Evolutionary conservation across 495 filamentous ascomycete species (phyloP).

Genomic region (Hypoxylon fuscum): DNA sequence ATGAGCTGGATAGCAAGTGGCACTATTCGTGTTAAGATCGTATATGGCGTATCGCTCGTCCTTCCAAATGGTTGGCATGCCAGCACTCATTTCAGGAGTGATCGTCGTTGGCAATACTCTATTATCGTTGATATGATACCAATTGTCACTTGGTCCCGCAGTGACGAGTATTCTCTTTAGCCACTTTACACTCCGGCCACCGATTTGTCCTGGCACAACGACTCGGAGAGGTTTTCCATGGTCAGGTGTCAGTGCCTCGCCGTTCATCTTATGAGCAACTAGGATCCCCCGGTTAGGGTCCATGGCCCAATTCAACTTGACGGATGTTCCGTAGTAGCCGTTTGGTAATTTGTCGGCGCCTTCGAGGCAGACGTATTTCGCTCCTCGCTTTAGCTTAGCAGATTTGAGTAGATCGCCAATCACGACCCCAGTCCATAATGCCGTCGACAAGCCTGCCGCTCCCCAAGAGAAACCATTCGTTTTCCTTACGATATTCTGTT

Average conservation of each 20-base stretch:
- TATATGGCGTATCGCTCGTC: conserved; percentile 97
- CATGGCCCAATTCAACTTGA: conserved; percentile 90
- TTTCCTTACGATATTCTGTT: conserved; percentile 92
- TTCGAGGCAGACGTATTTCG: conserved; percentile 91
- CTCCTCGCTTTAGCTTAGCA: conserved; percentile 73
- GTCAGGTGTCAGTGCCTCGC: conserved; percentile 82
- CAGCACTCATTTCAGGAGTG: conserved; percentile 80
- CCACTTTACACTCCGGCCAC: conserved; percentile 96
- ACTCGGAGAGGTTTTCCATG: conserved; percentile 87
- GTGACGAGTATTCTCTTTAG: conserved; percentile 85
- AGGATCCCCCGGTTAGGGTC: conserved; percentile 87
- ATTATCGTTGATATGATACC: conserved; percentile 98
- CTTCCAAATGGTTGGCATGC: conserved; percentile 80
- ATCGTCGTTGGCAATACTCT: conserved; percentile 90
- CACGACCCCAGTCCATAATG: conserved; percentile 86
- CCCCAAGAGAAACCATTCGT: conserved; percentile 98
- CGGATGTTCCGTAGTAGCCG: conserved; percentile 87
- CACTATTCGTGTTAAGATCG: conserved; percentile 90
- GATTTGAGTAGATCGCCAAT: conserved; percentile 76
- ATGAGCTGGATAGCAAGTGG: conserved; percentile 82
- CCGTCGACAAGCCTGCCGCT: conserved; percentile 86
- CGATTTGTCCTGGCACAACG: conserved; percentile 93
- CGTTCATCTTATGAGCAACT: conserved; percentile 94
- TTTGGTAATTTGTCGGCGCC: conserved; percentile 91
- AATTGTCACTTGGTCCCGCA: conserved; percentile 83